phyloP scores from a whole-genome alignment of 1,284 basidiomycete genomes.

The Cryptococcus sp. region DNA sequence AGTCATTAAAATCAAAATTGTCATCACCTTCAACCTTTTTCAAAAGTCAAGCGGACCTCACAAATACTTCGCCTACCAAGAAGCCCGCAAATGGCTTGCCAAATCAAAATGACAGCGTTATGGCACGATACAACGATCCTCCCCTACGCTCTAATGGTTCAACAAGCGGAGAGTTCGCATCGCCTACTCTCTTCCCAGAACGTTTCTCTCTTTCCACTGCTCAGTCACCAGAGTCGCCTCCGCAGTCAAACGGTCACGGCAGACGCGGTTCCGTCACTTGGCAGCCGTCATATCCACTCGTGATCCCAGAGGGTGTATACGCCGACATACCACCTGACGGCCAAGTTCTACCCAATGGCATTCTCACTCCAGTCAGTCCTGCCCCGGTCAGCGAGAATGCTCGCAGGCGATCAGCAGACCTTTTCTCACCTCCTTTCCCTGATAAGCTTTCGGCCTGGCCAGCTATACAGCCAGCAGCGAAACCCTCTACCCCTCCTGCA shows the following conservation, averaged over 20 bases:
- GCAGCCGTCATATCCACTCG: slow-evolving; percentile 37
- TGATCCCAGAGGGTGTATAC: slow-evolving; percentile 28
- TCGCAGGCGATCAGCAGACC: slow-evolving; percentile 23
- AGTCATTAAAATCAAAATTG: slow-evolving; percentile 14
- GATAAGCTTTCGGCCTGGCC: slow-evolving; percentile 9
- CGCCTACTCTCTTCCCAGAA: slow-evolving; percentile 26
- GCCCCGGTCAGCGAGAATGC: slow-evolving; percentile 24
- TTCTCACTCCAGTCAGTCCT: not conserved
- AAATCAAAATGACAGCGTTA: not conserved
- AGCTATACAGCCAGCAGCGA: slow-evolving; percentile 1
- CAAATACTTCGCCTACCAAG: slow-evolving; percentile 2
- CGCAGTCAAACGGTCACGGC: slow-evolving; percentile 4
- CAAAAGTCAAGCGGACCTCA: slow-evolving; percentile 8
- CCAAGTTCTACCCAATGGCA: slow-evolving; percentile 1
- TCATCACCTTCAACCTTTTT: slow-evolving; percentile 25
- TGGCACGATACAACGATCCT: slow-evolving; percentile 20
- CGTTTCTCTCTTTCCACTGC: slow-evolving; percentile 25
- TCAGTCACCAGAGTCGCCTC: slow-evolving; percentile 20
- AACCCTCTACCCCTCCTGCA: not conserved
- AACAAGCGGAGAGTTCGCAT: slow-evolving; percentile 13
- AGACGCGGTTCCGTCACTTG: slow-evolving; percentile 22
- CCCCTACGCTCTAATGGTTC: slow-evolving; percentile 12
- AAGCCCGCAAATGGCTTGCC: slow-evolving; percentile 3
- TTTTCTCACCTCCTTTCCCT: not conserved
- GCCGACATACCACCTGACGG: slow-evolving; percentile 35